Percentiles rank a stretch among this genome's conserved stretches.
Conservation (phyloP, 257 asterid species). For the Nicotiana paniculata region DNA sequence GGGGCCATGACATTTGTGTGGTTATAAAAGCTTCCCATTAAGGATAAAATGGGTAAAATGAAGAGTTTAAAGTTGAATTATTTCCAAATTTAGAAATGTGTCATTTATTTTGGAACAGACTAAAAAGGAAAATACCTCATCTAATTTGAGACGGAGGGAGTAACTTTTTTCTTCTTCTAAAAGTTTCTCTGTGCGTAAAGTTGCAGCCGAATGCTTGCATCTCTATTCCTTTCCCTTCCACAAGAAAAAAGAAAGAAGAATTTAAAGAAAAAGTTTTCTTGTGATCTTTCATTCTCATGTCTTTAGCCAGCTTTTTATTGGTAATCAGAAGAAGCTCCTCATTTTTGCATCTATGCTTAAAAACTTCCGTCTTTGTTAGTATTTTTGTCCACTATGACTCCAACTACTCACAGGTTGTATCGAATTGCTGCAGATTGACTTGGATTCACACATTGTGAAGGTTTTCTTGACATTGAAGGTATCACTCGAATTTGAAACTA, state of each 20-base stretch:
- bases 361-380: constrained; percentile 1
- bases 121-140: too few relatives aligned
- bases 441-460: constrained; percentile 90
- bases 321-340: not conserved
- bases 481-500: constrained; percentile 2
- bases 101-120: too few relatives aligned
- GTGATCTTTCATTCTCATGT: not conserved
- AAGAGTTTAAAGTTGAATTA: too few relatives aligned
- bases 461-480: constrained; percentile 84
- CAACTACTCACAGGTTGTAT: not conserved
- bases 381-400: not conserved
- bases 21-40: too few relatives aligned
- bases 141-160: too few relatives aligned
- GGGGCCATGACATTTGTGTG: too few relatives aligned
- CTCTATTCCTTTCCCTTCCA: not conserved
- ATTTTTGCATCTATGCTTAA: not conserved
- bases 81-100: too few relatives aligned
- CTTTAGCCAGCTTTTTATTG: not conserved
- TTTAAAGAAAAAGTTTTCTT: not conserved
- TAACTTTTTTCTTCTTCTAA: not conserved
- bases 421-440: constrained; percentile 67
- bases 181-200: not conserved
- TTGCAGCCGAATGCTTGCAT: not conserved
- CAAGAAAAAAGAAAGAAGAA: not conserved
- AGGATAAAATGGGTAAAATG: too few relatives aligned